These are phyloP conservation scores for Lathyrus tuberosus DNA, from an alignment of 306 rosid species.

Conservation along the genomic window DNA sequence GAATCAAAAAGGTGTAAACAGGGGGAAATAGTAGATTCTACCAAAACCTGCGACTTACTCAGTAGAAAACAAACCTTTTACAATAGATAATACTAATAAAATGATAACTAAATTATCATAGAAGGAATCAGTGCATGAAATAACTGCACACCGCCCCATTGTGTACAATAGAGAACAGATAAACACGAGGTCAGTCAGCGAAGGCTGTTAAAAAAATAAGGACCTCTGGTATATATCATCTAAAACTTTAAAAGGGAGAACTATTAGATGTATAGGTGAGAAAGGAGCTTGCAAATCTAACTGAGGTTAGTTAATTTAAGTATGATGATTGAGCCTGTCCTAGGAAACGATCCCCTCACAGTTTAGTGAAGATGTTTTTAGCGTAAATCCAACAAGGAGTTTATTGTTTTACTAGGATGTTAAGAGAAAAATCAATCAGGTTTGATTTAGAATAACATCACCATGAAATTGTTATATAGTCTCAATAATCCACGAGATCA, in stretches of 20 bases:
- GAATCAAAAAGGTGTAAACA: constrained; percentile 8
- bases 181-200: not conserved
- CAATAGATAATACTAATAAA: not conserved
- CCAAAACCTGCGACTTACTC: not conserved
- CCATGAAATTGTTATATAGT: not conserved
- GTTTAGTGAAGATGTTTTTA: not conserved
- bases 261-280: too few species aligned
- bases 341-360: not conserved
- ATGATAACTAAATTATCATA: not conserved
- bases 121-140: not conserved
- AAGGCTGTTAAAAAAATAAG: not conserved
- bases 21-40: not conserved
- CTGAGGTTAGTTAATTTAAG: not conserved
- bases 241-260: too few species aligned
- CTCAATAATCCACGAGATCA: not conserved
- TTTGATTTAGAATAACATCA: not conserved
- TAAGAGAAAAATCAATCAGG: not conserved
- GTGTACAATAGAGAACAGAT: not conserved
- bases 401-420: not conserved
- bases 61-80: not conserved
- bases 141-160: not conserved
- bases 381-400: constrained; percentile 12
- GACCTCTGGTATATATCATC: not conserved
- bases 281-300: not conserved
- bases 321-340: constrained; percentile 1